Evolutionary conservation across 306 rosid species (phyloP), one percentile per base, ranked within the genome.

Genomic region (Sesbania bispinosa): DNA sequence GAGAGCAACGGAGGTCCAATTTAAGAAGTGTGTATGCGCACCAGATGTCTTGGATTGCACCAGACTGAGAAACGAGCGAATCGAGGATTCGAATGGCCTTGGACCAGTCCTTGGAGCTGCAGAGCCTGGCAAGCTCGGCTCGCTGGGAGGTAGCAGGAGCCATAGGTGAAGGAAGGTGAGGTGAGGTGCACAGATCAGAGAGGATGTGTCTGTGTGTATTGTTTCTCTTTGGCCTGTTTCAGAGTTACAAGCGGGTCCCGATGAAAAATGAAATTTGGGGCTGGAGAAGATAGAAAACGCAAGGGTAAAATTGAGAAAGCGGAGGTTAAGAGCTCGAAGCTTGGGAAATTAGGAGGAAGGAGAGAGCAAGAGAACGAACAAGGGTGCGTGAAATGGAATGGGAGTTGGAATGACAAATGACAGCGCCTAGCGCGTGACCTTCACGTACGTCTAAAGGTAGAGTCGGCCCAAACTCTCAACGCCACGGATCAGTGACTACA

Each of bases 81-180:
- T 93, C 97, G 58, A 93, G 89, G 75, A 90, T 78, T 78, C 96
- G 85, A 77, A 93, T 90, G 63, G 98, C 98, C 66, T 88, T 93
- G 85, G 97, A 88, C 98, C 97, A 93, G 80, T 93, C 92, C 76
- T 83, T 88, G 23, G 89, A 87, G 87, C 83, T 77, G 61, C 97
- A 93, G 48, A 85, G 91, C 81, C 78, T 87, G 73, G 96, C 93
- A 2, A 93, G 85, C 78, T 93, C 88, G 29, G 71, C 83, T 53
- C 98, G 81, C 84, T 88, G 88, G 30, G 93, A 84, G 84, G 69
- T 36, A 19, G 83, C 71, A 41, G 90, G 63, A 57, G 85, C 83
- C 96, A 89, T 89, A 62, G 67, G 11, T 66, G 45, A 46, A 42
- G 43, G 48, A 69, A 32, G 45, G 74, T 36, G 66, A 72, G 23